phyloP scores from a whole-genome alignment of 2,329 filamentous ascomycete genomes.

The Endocalyx cinctus region DNA sequence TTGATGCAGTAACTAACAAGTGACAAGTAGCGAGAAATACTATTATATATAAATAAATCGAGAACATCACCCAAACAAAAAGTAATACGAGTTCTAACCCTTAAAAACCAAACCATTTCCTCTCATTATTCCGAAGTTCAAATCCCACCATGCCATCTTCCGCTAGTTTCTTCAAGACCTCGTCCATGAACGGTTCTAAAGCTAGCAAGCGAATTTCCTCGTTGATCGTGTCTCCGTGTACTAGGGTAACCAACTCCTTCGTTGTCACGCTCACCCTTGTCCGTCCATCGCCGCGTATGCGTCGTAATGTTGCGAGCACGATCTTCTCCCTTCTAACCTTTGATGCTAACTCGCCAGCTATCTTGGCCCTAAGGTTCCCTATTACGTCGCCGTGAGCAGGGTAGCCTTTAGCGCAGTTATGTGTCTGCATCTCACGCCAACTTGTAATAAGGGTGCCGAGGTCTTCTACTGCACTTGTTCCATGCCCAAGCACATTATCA shows the following conservation, averaged over 20 bases:
- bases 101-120: constrained; percentile 40
- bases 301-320: constrained; percentile 56
- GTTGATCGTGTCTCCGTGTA: constrained; percentile 36
- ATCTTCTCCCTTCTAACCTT: constrained; percentile 73
- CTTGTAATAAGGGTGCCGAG: too few species aligned
- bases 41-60: too few species aligned
- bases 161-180: constrained; percentile 38
- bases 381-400: constrained; percentile 81
- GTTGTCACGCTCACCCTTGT: constrained; percentile 32
- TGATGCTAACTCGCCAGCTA: constrained; percentile 76
- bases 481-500: constrained; percentile 81
- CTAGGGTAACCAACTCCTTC: constrained; percentile 34
- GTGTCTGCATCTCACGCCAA: constrained; percentile 64
- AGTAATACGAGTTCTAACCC: too few species aligned
- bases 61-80: too few species aligned
- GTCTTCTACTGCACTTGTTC: constrained; percentile 78
- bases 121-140: constrained; percentile 28
- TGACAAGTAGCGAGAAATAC: too few species aligned
- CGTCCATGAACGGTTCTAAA: constrained; percentile 38
- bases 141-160: constrained; percentile 39
- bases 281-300: constrained; percentile 4
- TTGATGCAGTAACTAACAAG: too few species aligned
- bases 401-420: constrained; percentile 65
- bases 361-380: constrained; percentile 64
- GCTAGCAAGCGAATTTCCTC: constrained; percentile 30